Evolutionary conservation across 2,329 filamentous ascomycete genomes (phyloP).

Genomic region (Aureobasidium subglaciale): DNA sequence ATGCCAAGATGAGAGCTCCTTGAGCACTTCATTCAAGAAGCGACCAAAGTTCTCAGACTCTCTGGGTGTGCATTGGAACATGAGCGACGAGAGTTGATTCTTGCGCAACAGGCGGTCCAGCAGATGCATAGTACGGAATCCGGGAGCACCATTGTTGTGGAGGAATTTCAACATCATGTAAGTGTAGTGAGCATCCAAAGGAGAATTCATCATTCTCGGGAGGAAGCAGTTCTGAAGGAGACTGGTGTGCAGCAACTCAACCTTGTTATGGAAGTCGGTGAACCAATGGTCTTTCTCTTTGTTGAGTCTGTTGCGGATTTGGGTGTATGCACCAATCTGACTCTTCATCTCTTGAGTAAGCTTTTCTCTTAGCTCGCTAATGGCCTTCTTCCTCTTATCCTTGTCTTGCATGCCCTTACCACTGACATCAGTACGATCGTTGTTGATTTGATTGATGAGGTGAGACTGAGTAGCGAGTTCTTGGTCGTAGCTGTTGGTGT

Average conservation of each 20-base stretch:
- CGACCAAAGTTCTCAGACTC: slow-evolving; percentile 91
- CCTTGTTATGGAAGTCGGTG: slow-evolving; percentile 53
- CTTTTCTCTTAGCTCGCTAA: slow-evolving; percentile 61
- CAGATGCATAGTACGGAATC: slow-evolving; percentile 78
- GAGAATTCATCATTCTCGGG: slow-evolving; percentile 77
- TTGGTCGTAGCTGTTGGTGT: slow-evolving; percentile 67
- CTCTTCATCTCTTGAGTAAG: slow-evolving; percentile 67
- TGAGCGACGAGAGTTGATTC: slow-evolving; percentile 70
- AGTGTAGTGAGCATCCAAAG: slow-evolving; percentile 80
- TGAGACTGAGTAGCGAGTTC: slow-evolving; percentile 64
- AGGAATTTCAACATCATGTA: slow-evolving; percentile 82
- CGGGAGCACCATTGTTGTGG: slow-evolving; percentile 74
- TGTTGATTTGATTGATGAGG: slow-evolving; percentile 59
- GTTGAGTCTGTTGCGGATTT: slow-evolving; percentile 61
- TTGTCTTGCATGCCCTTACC: slow-evolving; percentile 58
- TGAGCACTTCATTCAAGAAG: slow-evolving; percentile 75
- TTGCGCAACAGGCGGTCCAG: slow-evolving; percentile 79
- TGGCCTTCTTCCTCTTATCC: slow-evolving; percentile 61
- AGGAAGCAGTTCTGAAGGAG: slow-evolving; percentile 87
- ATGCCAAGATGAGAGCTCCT: slow-evolving; percentile 80
- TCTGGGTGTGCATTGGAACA: slow-evolving; percentile 82
- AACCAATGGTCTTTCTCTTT: slow-evolving; percentile 79
- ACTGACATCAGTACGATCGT: slow-evolving; percentile 66
- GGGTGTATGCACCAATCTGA: slow-evolving; percentile 60
- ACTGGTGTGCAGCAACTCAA: slow-evolving; percentile 62